Evolutionary conservation across 257 asterid species (phyloP).

Genomic region (Penstemon barbatus): DNA sequence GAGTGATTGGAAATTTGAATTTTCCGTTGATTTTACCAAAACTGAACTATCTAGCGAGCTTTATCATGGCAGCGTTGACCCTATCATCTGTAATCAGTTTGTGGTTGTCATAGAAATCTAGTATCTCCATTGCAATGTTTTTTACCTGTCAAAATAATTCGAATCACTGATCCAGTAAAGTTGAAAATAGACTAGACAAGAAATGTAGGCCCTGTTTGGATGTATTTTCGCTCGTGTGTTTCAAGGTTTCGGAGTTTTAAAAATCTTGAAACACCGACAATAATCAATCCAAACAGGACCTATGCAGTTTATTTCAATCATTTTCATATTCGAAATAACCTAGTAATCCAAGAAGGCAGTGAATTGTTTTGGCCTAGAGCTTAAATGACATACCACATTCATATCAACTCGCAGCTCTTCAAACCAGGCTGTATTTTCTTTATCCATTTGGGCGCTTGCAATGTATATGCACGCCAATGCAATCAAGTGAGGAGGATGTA

Average conservation of each 20-base stretch:
- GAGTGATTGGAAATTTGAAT: not conserved
- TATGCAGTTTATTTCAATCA: not conserved
- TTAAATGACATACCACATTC: slow-evolving; percentile 68
- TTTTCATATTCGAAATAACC: not conserved
- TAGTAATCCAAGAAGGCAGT: not conserved
- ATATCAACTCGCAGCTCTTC: slow-evolving; percentile 98
- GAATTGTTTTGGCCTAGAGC: not conserved
- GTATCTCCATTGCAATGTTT: slow-evolving; percentile 87
- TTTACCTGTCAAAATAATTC: slow-evolving; percentile 60
- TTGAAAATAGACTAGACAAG: not conserved
- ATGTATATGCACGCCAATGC: slow-evolving; percentile 86
- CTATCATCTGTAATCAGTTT: slow-evolving; percentile 73
- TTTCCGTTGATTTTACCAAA: slow-evolving; percentile 1
- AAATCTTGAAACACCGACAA: too few species aligned
- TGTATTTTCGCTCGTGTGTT: not conserved
- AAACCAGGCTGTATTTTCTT: slow-evolving; percentile 94
- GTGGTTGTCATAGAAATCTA: slow-evolving; percentile 85
- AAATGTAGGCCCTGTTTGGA: not conserved
- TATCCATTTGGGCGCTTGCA: slow-evolving; percentile 82
- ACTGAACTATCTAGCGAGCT: slow-evolving; percentile 51
- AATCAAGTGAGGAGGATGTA: slow-evolving; percentile 89
- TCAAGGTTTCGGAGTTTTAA: too few species aligned
- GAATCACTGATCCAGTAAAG: not conserved
- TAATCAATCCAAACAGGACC: not conserved
- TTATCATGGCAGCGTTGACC: slow-evolving; percentile 63